Evolutionary conservation across 1,139 yeast genomes (phyloP), one percentile per base, ranked within the genome.

Genomic region (Hemisphaericaspora lyxosophila): DNA sequence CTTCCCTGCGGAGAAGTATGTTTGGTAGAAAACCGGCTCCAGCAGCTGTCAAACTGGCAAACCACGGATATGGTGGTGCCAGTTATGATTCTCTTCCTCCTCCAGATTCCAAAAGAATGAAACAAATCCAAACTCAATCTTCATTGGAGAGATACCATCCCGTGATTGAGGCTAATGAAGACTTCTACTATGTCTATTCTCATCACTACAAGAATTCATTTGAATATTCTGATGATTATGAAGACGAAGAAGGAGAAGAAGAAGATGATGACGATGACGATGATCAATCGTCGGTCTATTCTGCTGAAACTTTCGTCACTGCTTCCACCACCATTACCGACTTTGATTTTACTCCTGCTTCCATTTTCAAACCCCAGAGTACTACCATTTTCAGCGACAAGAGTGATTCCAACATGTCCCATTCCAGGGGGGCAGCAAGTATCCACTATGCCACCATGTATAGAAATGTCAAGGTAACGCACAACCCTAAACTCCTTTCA

Each of bases 251-350:
- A 33, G 18, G 33, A 14, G 39, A 38, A 31, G 51, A 34, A 7
- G 44, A 49, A 6, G 51, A 46, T n/a, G 48, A 37, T 30, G 56
- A 47, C 5, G 48, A 44, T 9, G 45, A 44, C 19, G 54, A 47
- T 25, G 63, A 56, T 31, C 45, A 29, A 12, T 55, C 51, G 11
- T 67, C 62, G 33, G 44, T 42, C 22, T 53, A 43, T 13, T 62
- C 69, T 4, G 41, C 67, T 35, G 67, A 64, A 28, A 48, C 71
- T 2, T 70, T 67, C 49, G 61, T 63, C 26, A 69, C 75, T 29
- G 74, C 73, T 3, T 51, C 55, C 12, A 61, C 70, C 16, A 52
- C 62, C 3, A 49, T 67, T 16, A 11, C 12, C 16, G 30, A 26
- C 11, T 15, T 16, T 6, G 16, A 26, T 7, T 26, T 12, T 8